Evolutionary conservation across 1,139 yeast species (phyloP).

Genomic region (Petasospora rhodanensis): DNA sequence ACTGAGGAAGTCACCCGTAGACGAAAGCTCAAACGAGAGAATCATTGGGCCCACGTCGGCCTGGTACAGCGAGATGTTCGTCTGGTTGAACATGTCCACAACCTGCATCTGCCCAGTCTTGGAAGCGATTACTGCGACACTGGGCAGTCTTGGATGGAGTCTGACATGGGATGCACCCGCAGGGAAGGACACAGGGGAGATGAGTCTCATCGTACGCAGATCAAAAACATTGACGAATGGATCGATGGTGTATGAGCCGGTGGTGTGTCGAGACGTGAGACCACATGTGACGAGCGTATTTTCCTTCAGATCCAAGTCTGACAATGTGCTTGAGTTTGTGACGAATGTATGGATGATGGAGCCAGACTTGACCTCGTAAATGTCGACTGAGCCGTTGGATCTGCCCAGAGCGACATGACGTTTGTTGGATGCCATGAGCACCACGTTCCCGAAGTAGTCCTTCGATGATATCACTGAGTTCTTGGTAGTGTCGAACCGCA

Average conservation of each 20-base stretch:
- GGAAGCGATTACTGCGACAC: slow-evolving; percentile 71
- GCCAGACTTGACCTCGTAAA: slow-evolving; percentile 65
- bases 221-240: slow-evolving; percentile 81
- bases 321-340: slow-evolving; percentile 72
- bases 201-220: slow-evolving; percentile 63
- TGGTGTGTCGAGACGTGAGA: slow-evolving; percentile 55
- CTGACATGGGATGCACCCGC: slow-evolving; percentile 85
- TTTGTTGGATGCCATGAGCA: slow-evolving; percentile 37
- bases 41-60: slow-evolving; percentile 51
- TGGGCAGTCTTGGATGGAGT: slow-evolving; percentile 83
- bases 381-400: slow-evolving; percentile 63
- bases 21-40: slow-evolving; percentile 59
- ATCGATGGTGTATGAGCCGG: slow-evolving; percentile 54
- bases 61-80: slow-evolving; percentile 56
- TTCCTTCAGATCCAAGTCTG: slow-evolving; percentile 77
- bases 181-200: slow-evolving; percentile 82
- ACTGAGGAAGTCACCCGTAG: slow-evolving; percentile 76
- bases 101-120: slow-evolving; percentile 79
- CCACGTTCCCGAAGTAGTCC: slow-evolving; percentile 37
- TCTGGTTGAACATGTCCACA: slow-evolving; percentile 76
- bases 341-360: slow-evolving; percentile 55
- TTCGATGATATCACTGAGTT: slow-evolving; percentile 32
- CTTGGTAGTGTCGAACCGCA: slow-evolving; percentile 59
- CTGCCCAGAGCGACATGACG: slow-evolving; percentile 59
- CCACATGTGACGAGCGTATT: slow-evolving; percentile 82